Base-by-base conservation (phyloP, 176 grass and related monocot species). In the Hyparrhenia diplandra region DNA sequence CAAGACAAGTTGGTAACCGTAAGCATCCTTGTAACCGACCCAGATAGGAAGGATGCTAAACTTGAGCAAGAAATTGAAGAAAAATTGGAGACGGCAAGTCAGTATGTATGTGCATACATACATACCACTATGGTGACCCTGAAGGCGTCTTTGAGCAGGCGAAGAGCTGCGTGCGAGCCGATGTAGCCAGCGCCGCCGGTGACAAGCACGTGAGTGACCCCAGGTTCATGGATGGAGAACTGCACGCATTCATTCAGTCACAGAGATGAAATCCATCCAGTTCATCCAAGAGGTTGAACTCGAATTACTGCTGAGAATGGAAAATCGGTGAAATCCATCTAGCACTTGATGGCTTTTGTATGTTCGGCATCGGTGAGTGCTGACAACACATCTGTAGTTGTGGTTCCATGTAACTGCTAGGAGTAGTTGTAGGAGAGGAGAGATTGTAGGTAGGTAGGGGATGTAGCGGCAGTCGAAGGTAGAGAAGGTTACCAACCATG, bases 81-180 rank as follows among this genome's bases (percentile, higher is more conserved):
- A n/a, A n/a, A n/a, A n/a, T n/a, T 1, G 13, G 10, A 13, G 21
- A 52, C 1, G 0, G 7, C 10, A 35, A 28, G 1, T 18, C 4
- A 0, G 51, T n/a, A 7, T 10, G 47, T 4, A 67, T 34, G 25
- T 24, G 0, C n/a, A n/a, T n/a, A n/a, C n/a, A n/a, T n/a, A n/a
- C 8, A 0, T 92, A 97, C 89, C 94, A 97, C 91, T 76, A 97
- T 90, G 86, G 94, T 97, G 74, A 97, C 94, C 82, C 94, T 88
- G 54, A 94, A 97, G 27, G 89, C 94, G 82, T 94, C 91, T 4
- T 87, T 94, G 23, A 97, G 63, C 46, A 97, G 72, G 8, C 91
- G 89, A 65, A 94, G 89, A 13, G 89, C 91, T 1, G 94, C 94
- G 20, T 97, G 91, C 5, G 94, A 92, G n/a, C 94, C 94, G 28